These are phyloP conservation scores for Citropsis articulata DNA, from an alignment of 345 rosid genomes.

Conservation along the genomic window DNA sequence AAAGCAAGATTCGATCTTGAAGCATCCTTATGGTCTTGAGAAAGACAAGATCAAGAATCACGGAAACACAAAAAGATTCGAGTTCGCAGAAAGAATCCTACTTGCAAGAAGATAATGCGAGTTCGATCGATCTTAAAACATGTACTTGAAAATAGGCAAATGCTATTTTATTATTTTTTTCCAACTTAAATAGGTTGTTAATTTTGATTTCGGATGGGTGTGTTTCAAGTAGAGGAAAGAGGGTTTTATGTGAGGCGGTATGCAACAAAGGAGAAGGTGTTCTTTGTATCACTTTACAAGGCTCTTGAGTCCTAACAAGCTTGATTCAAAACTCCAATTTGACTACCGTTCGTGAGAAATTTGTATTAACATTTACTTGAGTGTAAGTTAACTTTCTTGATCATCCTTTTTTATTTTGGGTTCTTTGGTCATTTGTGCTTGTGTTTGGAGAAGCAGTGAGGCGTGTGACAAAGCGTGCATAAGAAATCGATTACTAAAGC, in stretches of 20 bases:
- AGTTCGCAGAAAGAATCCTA: conserved; percentile 21
- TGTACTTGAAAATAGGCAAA: not conserved
- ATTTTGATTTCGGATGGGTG: conserved; percentile 44
- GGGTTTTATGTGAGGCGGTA: conserved; percentile 56
- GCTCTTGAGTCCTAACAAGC: conserved; percentile 64
- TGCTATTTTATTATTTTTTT: not conserved
- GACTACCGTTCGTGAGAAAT: conserved; percentile 47
- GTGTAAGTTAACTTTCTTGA: conserved; percentile 31
- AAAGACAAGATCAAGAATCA: conserved; percentile 22
- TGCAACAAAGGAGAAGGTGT: conserved; percentile 60
- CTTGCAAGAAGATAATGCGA: conserved; percentile 51
- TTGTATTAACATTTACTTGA: conserved; percentile 52
- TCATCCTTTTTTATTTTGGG: not conserved
- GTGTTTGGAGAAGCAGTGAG: conserved; percentile 29
- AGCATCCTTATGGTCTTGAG: conserved; percentile 47
- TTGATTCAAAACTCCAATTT: conserved; percentile 73
- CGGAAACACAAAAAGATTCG: conserved; percentile 22
- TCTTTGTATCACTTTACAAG: conserved; percentile 56
- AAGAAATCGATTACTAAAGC: conserved; percentile 67
- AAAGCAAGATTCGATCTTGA: conserved; percentile 67
- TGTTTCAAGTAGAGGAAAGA: conserved; percentile 73
- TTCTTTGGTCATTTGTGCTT: not conserved
- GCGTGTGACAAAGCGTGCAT: conserved; percentile 47
- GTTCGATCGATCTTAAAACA: conserved; percentile 19
- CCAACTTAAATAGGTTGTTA: not conserved